Base-by-base conservation (phyloP, 768 basidiomycete species). In the Pleurotus salmoneostramineus region DNA sequence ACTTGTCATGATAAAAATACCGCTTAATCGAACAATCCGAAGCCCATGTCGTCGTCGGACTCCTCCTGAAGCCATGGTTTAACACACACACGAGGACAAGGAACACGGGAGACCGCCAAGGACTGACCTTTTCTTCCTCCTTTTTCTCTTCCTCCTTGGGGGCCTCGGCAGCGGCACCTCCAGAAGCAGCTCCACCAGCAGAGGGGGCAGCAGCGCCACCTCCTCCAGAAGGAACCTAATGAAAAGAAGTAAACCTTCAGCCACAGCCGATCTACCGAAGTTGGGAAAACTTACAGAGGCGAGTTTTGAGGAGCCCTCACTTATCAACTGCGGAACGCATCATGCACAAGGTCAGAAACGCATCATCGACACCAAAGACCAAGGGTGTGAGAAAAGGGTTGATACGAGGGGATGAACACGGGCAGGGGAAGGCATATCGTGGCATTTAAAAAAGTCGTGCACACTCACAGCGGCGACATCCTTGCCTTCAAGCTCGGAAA, bases 11-110 rank as follows among this genome's bases (percentile, higher is more conserved):
- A 62, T 64, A 35, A 44, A 11, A 50, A 27, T 27, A 27, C 21
- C 59, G 62, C 59, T 81, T 87, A 97, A 81, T 97, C 95, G 82
- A 97, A 97, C 63, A 97, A 84, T 79, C 95, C 95, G 76, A 98
- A 98, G 81, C 95, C 94, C 94, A 97, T 97, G 78, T 97, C 95
- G 66, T 97, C 95, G 82, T 96, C 94, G 56, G 91, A 93, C 72
- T 95, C 93, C 77, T 93, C 90, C 89, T 93, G 70, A 56, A 61
- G 37, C 50, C 6, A 45, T 61, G 14, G 66, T 59, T 50, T 49
- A 43, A 14, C 5, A 35, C 4, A 31, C 27, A 58, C 7, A 52
- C 6, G 21, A 45, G 6, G 47, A 32, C 10, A 47, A 58, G 47
- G 4, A 42, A 46, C 17, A 10, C 27, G 31, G 37, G n/a, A 40